Evolutionary conservation across 2,329 filamentous ascomycete genomes (phyloP).

Genomic region (Diaporthe sp.): DNA sequence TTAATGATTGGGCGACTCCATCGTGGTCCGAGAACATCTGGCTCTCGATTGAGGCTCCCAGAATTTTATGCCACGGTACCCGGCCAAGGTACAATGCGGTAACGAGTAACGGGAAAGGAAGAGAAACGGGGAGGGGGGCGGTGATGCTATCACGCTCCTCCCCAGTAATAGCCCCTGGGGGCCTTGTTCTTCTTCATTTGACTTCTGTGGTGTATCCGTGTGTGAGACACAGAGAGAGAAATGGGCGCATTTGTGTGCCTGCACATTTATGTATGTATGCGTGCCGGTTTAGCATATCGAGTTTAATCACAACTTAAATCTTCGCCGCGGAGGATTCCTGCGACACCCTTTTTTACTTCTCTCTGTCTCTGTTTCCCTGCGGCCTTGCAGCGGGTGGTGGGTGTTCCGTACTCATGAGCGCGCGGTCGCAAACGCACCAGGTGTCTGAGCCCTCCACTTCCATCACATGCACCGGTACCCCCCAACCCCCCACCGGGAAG

Average conservation of each 20-base stretch:
- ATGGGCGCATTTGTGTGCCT: neutral
- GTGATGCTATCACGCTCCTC: neutral
- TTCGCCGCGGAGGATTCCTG: conserved; percentile 14
- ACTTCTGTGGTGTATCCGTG: conserved; percentile 11
- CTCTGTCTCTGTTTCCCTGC: neutral
- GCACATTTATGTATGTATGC: neutral
- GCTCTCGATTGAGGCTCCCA: neutral
- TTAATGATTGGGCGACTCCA: neutral
- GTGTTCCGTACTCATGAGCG: neutral
- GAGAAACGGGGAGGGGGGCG: no score
- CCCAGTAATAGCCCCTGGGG: neutral
- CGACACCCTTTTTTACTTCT: neutral
- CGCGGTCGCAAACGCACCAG: neutral
- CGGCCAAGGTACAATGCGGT: neutral
- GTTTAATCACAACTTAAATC: conserved; percentile 22
- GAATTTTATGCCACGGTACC: neutral
- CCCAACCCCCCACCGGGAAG: neutral
- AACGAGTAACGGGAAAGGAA: neutral
- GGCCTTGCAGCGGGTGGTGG: neutral
- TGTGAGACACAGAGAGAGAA: neutral
- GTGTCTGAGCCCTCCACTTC: neutral
- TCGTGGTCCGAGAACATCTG: neutral
- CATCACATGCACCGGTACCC: neutral
- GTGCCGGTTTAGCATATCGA: conserved; percentile 18
- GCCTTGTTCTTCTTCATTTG: neutral